Evolutionary conservation across 2,329 filamentous ascomycete genomes (phyloP).

Genomic region (Aspergillus ibericus): DNA sequence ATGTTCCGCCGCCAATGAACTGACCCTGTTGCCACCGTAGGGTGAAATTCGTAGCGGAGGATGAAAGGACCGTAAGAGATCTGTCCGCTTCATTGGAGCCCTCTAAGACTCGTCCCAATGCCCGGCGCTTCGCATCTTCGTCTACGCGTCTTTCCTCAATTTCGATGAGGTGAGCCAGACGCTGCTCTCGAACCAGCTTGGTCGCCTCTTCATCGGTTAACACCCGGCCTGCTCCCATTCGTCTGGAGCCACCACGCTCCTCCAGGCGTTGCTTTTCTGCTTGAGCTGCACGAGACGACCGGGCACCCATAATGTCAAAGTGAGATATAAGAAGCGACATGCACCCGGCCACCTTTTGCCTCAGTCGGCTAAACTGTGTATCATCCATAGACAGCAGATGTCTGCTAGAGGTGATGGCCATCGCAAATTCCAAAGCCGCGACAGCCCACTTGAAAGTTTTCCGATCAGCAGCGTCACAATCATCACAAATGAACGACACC

Average conservation of each 20-base stretch:
- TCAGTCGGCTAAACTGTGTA: constrained; percentile 77
- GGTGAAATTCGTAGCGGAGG: constrained; percentile 90
- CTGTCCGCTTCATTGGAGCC: constrained; percentile 94
- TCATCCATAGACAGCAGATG: constrained; percentile 91
- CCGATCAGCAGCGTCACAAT: constrained; percentile 89
- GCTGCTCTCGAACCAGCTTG: constrained; percentile 70
- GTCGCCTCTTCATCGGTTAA: constrained; percentile 84
- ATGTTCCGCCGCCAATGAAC: constrained; percentile 94
- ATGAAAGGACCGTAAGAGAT: constrained; percentile 88
- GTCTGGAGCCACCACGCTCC: constrained; percentile 72
- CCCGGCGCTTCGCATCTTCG: constrained; percentile 80
- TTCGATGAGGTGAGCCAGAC: constrained; percentile 68
- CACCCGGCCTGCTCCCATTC: constrained; percentile 72
- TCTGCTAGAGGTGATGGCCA: constrained; percentile 92
- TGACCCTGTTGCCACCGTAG: constrained; percentile 99
- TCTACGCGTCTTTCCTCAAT: constrained; percentile 78
- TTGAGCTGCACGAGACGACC: constrained; percentile 88
- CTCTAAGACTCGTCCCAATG: constrained; percentile 86
- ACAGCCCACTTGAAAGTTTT: constrained; percentile 98
- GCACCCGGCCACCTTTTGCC: constrained; percentile 89
- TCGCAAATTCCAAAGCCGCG: constrained; percentile 89
- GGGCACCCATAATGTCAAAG: constrained; percentile 98
- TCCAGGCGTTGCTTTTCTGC: constrained; percentile 89
- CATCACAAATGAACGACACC: constrained; percentile 97
- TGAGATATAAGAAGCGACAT: constrained; percentile 98